Evolutionary conservation across 768 basidiomycete genomes (phyloP).

Genomic region (Pleurotus ostreatus): DNA sequence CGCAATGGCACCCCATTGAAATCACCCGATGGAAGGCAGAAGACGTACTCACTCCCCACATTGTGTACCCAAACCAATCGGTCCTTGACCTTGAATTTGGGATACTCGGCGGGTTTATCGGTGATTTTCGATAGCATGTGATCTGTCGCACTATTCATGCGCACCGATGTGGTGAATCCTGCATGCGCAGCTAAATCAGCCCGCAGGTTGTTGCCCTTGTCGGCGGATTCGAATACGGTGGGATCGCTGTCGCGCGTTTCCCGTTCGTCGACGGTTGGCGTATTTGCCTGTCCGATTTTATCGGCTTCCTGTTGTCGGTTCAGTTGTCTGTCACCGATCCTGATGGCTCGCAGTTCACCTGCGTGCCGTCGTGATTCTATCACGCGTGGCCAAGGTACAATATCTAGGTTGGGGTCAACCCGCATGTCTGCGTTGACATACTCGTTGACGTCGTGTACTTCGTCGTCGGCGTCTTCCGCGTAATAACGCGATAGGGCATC

Average conservation of each 20-base stretch:
- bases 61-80: background rate
- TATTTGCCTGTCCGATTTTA: too few species aligned
- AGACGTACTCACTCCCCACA: background rate
- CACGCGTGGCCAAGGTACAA: background rate
- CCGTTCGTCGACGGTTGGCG: too few species aligned
- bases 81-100: background rate
- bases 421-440: slow-evolving; percentile 16
- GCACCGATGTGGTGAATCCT: too few species aligned
- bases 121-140: background rate
- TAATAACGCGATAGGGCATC: slow-evolving; percentile 25
- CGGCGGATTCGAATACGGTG: too few species aligned
- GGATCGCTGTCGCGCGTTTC: too few species aligned
- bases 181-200: too few species aligned
- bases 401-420: slow-evolving; percentile 15
- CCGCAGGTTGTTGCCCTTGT: too few species aligned
- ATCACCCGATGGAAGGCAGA: background rate
- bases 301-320: too few species aligned
- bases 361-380: background rate
- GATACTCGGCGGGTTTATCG: background rate
- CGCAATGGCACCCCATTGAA: background rate
- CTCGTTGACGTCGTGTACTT: slow-evolving; percentile 4
- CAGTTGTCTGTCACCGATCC: background rate
- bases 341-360: background rate
- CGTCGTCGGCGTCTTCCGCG: slow-evolving; percentile 12
- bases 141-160: too few species aligned